A percentile compares a stretch with the other conserved stretches of the same genome.
These are phyloP conservation scores for Colletotrichum aenigma DNA, from an alignment of 2,329 filamentous ascomycete species.

Conservation along the genomic window DNA sequence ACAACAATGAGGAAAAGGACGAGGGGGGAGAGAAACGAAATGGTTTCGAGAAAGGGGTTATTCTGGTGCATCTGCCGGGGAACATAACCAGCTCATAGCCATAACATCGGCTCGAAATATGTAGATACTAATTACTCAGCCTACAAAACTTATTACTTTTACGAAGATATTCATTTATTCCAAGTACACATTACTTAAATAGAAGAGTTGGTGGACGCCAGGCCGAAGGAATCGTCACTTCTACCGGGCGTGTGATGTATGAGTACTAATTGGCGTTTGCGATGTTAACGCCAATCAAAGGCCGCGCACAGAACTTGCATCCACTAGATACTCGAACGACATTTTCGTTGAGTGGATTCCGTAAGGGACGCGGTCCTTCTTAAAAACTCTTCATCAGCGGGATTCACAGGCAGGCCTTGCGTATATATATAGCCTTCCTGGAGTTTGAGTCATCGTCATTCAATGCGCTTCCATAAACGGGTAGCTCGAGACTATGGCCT, in stretches of 20 bases:
- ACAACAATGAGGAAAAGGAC: neutral
- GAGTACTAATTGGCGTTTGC: too few species aligned
- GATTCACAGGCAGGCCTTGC: neutral
- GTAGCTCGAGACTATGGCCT: too few species aligned
- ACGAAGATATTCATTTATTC: too few species aligned
- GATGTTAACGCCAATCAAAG: neutral
- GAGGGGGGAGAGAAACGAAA: neutral
- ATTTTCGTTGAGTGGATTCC: too few species aligned
- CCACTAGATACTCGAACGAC: too few species aligned
- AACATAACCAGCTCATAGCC: neutral
- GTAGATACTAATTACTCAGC: neutral
- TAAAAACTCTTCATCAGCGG: too few species aligned
- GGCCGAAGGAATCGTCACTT: too few species aligned
- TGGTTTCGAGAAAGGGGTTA: neutral
- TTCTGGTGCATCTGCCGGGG: neutral
- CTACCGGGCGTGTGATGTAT: rapidly evolving
- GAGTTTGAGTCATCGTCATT: too few species aligned
- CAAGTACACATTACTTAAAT: rapidly evolving
- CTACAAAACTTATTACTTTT: too few species aligned
- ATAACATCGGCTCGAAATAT: neutral
- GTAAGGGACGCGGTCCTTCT: rapidly evolving
- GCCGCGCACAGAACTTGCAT: too few species aligned
- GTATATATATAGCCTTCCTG: neutral
- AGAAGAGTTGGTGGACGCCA: neutral
- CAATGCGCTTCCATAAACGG: too few species aligned